phyloP scores from a whole-genome alignment of 305 asterid genomes.

The Plantago lanceolata region DNA sequence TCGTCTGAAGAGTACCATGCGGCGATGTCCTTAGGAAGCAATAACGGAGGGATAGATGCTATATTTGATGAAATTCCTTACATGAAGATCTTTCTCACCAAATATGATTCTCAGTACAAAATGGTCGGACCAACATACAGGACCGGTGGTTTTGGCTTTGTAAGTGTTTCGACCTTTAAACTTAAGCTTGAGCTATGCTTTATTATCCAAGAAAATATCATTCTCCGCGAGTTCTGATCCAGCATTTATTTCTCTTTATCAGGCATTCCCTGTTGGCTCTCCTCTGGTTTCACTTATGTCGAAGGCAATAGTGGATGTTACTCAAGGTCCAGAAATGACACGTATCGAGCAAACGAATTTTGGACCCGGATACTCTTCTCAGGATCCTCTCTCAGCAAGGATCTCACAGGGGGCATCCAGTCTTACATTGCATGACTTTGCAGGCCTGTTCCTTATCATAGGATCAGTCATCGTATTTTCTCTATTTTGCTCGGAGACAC shows the following conservation, averaged over 20 bases:
- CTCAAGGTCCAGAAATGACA: neutral
- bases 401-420: neutral
- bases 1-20: slow-evolving; percentile 33
- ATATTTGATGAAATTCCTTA: slow-evolving; percentile 55
- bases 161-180: slow-evolving; percentile 28
- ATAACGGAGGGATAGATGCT: slow-evolving; percentile 54
- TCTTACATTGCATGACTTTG: neutral
- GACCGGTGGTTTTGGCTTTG: slow-evolving; percentile 56
- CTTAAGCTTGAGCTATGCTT: neutral
- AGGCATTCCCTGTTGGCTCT: slow-evolving; percentile 27
- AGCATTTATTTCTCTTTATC: neutral
- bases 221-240: slow-evolving; percentile 4
- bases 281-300: neutral
- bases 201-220: neutral
- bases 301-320: neutral
- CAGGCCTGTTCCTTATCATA: neutral
- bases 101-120: slow-evolving; percentile 38
- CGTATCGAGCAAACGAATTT: neutral
- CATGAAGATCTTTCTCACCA: slow-evolving; percentile 42
- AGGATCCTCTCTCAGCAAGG: neutral
- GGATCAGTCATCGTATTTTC: neutral
- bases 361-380: neutral
- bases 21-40: slow-evolving; percentile 43
- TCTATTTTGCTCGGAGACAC: neutral
- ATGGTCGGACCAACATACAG: slow-evolving; percentile 47